Base-by-base conservation (phyloP, 805 yeast genomes). In the Jamesozyma piceae region DNA sequence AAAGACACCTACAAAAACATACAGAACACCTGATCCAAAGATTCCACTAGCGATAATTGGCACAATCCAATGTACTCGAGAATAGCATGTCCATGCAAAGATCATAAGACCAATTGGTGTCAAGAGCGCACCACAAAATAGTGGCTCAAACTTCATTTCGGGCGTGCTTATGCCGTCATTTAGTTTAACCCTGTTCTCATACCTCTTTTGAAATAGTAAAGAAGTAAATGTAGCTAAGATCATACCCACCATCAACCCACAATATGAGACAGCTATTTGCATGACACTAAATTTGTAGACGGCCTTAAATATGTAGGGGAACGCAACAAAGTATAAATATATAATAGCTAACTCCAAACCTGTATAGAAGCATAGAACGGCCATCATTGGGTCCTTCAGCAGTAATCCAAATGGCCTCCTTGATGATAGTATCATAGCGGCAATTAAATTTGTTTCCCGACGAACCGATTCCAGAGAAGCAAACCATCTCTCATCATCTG, bases 41-140 rank as follows among this genome's bases (percentile, higher is more conserved):
- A 87, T 73, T n/a, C 78, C 72, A 45, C 87, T 89, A 2, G 89
- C 78, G 44, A 79, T 71, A 18, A 76, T 64, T 4, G 92, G 80
- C 1, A 73, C 84, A 55, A 81, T 77, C 87, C 88, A 83, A 55
- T 79, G 88, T 10, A 82, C 71, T 26, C 71, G 55, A 1, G 60
- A 43, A 50, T 74, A 73, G 20, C 79, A 72, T 2, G 87, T 72
- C 89, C 92, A 84, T 2, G 79, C 90, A 47, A 83, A 67, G 75
- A 88, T 82, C 67, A 83, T 81, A 41, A 84, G 63, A 0, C 85
- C 74, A 24, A 76, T 66, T 1, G 87, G 87, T 45, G 80, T 65
- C 20, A 74, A 64, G 20, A 79, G 63, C 0, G 85, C 76, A n/a
- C 89, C 92, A 45, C 76, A 57, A 56, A 78, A 75, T 46, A 81